These are phyloP conservation scores for Komagataella ulmi DNA, from an alignment of 805 yeast genomes.

Conservation along the genomic window DNA sequence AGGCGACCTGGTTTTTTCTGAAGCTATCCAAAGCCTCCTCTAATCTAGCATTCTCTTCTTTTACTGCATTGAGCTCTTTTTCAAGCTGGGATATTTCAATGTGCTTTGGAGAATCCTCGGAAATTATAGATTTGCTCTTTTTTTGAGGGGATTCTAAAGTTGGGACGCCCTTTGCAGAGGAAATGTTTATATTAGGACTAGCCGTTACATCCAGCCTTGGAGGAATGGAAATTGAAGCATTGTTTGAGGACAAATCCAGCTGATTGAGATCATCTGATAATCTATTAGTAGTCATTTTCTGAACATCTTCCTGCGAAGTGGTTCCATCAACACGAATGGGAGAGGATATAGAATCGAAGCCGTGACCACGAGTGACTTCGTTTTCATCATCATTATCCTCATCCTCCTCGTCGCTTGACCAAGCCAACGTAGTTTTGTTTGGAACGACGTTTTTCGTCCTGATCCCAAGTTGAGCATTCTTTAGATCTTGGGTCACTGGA, in stretches of 20 bases:
- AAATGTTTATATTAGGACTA: neutral
- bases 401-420: conserved; percentile 81
- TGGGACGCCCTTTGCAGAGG: neutral
- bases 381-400: conserved; percentile 16
- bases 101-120: neutral
- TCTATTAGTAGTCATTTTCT: neutral
- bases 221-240: neutral
- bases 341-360: neutral
- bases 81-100: neutral
- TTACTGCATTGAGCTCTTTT: neutral
- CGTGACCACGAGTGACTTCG: neutral
- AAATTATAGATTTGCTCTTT: neutral
- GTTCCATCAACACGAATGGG: neutral
- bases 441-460: conserved; percentile 71
- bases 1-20: neutral
- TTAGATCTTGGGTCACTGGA: neutral
- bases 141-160: neutral
- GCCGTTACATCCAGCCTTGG: neutral
- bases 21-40: neutral
- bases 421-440: conserved; percentile 68
- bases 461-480: conserved; percentile 16
- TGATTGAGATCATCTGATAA: neutral
- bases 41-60: neutral
- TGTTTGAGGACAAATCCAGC: neutral
- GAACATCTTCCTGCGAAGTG: neutral